Evolutionary conservation across 78 protist species (phyloP).

Genomic region (Paratrimastix pyriformis): DNA sequence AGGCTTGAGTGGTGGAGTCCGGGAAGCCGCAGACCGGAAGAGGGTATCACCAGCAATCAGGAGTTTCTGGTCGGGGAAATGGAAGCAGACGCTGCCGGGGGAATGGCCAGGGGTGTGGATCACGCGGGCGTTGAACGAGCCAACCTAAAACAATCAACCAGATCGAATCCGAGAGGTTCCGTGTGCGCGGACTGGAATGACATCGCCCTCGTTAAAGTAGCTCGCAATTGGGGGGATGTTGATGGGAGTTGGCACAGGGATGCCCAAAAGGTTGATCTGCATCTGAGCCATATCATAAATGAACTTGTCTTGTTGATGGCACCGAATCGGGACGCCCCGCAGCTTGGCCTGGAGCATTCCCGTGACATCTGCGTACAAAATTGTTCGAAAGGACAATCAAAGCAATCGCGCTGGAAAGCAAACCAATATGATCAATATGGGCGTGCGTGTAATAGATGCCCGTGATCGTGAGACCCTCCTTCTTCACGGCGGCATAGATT

Average conservation of each 20-base stretch:
- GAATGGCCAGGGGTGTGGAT: conserved; percentile 19
- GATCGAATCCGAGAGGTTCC: too few species aligned
- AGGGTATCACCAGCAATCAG: conserved; percentile 13
- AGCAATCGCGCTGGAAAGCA: not conserved
- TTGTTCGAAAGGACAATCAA: not conserved
- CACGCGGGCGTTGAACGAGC: not conserved
- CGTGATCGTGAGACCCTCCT: not conserved
- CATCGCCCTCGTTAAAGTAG: not conserved
- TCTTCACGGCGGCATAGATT: too few species aligned
- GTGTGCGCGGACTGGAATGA: too few species aligned
- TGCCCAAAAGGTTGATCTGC: conserved; percentile 9
- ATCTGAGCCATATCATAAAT: not conserved
- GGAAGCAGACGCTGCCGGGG: conserved; percentile 14
- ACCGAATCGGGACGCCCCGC: not conserved
- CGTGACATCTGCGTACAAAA: not conserved
- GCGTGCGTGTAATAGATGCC: conserved; percentile 12
- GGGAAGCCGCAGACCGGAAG: too few species aligned
- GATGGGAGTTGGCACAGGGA: not conserved
- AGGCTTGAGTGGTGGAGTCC: too few species aligned
- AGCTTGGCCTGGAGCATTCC: not conserved
- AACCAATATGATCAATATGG: conserved; percentile 12
- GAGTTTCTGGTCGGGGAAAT: not conserved
- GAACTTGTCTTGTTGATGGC: not conserved
- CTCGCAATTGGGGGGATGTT: not conserved
- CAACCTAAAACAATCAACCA: too few species aligned